Percentiles rank a stretch among this genome's conserved stretches.
Evolutionary conservation across 2,329 filamentous ascomycete species (phyloP).

Genomic region (Periconia digitata): DNA sequence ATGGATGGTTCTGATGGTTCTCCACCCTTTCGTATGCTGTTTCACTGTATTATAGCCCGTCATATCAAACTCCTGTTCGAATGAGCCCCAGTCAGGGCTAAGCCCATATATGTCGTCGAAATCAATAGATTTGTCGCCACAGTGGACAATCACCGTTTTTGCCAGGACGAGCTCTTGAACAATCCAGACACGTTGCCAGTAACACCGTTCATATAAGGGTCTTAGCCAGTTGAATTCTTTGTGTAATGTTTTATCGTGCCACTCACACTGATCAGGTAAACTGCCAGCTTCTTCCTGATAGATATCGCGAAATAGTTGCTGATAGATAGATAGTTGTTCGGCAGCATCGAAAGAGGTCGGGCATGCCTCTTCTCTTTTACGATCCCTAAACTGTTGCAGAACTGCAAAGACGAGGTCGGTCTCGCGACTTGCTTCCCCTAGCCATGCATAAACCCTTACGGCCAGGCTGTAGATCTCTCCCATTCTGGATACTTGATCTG

Average conservation of each 20-base stretch:
- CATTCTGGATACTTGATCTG: not conserved
- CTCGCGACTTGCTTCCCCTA: constrained; percentile 1
- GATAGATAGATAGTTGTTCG: not conserved
- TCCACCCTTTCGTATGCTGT: constrained; percentile 1
- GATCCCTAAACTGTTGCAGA: not conserved
- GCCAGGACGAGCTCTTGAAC: constrained; percentile 3
- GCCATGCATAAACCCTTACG: not conserved
- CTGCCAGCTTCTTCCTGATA: not conserved
- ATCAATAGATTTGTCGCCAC: constrained; percentile 4
- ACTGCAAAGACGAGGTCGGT: constrained; percentile 1
- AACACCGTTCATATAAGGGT: constrained; percentile 1
- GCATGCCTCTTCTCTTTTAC: not conserved
- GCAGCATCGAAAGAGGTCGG: not conserved
- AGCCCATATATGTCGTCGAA: constrained; percentile 3
- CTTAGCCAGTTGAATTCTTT: constrained; percentile 2
- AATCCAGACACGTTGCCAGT: constrained; percentile 4
- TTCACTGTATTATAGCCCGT: not conserved
- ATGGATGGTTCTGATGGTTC: not conserved
- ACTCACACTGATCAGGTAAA: not conserved
- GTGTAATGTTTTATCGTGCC: not conserved
- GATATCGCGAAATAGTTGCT: constrained; percentile 1
- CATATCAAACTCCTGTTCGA: constrained; percentile 2
- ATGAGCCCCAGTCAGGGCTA: constrained; percentile 3
- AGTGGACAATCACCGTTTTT: not conserved
- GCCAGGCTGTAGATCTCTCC: not conserved